These are phyloP conservation scores for Gossypium davidsonii DNA, from an alignment of 441 rosid species.

Conservation along the genomic window DNA sequence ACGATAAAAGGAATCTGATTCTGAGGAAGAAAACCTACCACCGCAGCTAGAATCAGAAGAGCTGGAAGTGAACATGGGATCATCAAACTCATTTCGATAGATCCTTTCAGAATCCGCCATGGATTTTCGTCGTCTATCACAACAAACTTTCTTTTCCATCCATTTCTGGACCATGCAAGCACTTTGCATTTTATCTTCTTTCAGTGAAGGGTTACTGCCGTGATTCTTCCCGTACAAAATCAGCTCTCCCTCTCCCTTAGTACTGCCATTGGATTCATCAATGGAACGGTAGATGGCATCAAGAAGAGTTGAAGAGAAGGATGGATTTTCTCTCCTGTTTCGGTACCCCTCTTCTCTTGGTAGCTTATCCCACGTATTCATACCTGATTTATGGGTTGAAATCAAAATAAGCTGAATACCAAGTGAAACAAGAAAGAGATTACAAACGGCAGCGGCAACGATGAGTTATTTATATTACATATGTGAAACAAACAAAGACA, in stretches of 20 bases:
- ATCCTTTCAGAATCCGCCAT: conserved; percentile 34
- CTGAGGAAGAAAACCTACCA: conserved; percentile 48
- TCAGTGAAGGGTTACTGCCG: not conserved
- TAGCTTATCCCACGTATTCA: conserved; percentile 42
- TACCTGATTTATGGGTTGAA: conserved; percentile 15
- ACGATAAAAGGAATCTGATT: conserved; percentile 35
- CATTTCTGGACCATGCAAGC: conserved; percentile 26
- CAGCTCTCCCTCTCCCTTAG: conserved; percentile 20
- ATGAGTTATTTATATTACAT: not conserved
- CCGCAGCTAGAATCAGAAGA: conserved; percentile 48
- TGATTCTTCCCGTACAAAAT: conserved; percentile 23
- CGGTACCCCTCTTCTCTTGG: conserved; percentile 21
- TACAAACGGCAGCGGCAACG: conserved; percentile 17
- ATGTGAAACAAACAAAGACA: conserved; percentile 12
- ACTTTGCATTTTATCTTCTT: conserved; percentile 9
- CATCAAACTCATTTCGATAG: conserved; percentile 13
- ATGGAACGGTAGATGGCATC: conserved; percentile 70
- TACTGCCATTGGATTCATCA: conserved; percentile 33
- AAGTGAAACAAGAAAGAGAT: not conserved
- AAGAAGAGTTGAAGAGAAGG: conserved; percentile 67
- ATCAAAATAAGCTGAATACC: not conserved
- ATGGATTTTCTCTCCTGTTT: conserved; percentile 31
- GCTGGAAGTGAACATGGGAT: conserved; percentile 32
- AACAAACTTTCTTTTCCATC: conserved; percentile 29
- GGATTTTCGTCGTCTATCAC: conserved; percentile 41